Evolutionary conservation across 2,329 filamentous ascomycete species (phyloP).

Genomic region (Pyricularia sp.): DNA sequence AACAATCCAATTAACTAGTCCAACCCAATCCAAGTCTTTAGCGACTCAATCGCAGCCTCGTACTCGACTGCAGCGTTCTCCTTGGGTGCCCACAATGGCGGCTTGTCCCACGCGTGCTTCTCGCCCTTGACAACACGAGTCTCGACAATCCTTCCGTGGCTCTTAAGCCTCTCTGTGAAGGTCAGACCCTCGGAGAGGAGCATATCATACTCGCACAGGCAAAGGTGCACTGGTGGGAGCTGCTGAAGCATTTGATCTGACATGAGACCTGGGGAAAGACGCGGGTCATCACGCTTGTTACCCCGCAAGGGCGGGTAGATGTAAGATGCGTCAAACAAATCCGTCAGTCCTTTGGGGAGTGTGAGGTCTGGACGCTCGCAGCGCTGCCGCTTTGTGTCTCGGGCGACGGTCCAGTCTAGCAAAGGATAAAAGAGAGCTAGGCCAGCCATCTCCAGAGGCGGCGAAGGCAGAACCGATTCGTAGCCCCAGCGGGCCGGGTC

Average conservation of each 20-base stretch:
- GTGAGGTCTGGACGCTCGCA: slow-evolving; percentile 43
- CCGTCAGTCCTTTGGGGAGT: slow-evolving; percentile 42
- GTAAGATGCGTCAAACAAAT: slow-evolving; percentile 51
- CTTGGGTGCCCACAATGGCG: slow-evolving; percentile 29
- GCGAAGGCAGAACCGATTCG: slow-evolving; percentile 16
- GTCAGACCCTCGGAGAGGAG: slow-evolving; percentile 14
- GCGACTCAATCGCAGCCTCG: slow-evolving; percentile 25
- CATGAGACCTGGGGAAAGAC: slow-evolving; percentile 36
- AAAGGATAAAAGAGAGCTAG: slow-evolving; percentile 49
- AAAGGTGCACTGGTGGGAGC: slow-evolving; percentile 14
- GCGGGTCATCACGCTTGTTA: slow-evolving; percentile 34
- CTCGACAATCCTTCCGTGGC: slow-evolving; percentile 18
- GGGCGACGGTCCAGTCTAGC: slow-evolving; percentile 45
- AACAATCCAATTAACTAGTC: neutral
- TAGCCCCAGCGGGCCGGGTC: slow-evolving; percentile 27
- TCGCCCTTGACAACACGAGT: slow-evolving; percentile 31
- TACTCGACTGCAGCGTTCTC: slow-evolving; percentile 32
- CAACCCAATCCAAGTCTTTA: slow-evolving; percentile 23
- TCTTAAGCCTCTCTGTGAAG: slow-evolving; percentile 7
- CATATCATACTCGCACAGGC: slow-evolving; percentile 19
- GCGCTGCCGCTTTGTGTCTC: slow-evolving; percentile 40
- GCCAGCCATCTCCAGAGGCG: slow-evolving; percentile 34
- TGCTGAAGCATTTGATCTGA: slow-evolving; percentile 11
- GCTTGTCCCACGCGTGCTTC: slow-evolving; percentile 36
- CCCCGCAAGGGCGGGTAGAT: slow-evolving; percentile 37